phyloP scores from a whole-genome alignment of 169 alveolate species.

The Cryptosporidium sp. region DNA sequence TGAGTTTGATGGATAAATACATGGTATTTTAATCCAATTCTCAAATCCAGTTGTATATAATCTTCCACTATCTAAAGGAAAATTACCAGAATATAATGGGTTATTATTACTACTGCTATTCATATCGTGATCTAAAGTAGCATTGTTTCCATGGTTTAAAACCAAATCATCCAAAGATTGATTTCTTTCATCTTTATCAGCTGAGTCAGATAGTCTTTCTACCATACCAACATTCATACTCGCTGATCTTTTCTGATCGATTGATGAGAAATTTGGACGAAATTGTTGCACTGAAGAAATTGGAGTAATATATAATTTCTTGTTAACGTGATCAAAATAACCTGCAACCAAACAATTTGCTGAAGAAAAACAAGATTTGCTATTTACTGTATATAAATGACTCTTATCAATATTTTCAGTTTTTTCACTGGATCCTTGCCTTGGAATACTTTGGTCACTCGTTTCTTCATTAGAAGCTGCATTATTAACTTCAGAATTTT shows the following conservation, averaged over 20 bases:
- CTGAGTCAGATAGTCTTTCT: constrained; percentile 30
- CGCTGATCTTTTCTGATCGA: constrained; percentile 22
- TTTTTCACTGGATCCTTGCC: constrained; percentile 20
- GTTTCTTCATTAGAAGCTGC: neutral
- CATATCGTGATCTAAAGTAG: neutral
- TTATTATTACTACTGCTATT: neutral
- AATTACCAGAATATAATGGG: constrained; percentile 13
- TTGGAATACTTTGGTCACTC: neutral
- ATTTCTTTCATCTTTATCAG: constrained; percentile 46
- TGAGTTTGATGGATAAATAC: constrained; percentile 44
- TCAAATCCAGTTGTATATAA: constrained; percentile 61
- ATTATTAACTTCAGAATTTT: neutral
- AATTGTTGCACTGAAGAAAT: constrained; percentile 66
- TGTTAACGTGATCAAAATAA: constrained; percentile 52
- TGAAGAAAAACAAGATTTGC: constrained; percentile 61
- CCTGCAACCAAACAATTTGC: constrained; percentile 65
- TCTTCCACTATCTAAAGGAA: constrained; percentile 9
- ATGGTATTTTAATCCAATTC: constrained; percentile 72
- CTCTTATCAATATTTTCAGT: neutral
- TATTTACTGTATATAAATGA: constrained; percentile 56
- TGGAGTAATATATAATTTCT: constrained; percentile 67
- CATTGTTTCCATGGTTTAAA: constrained; percentile 29
- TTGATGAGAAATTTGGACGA: constrained; percentile 63
- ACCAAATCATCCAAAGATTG: constrained; percentile 52
- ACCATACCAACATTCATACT: constrained; percentile 52